Conservation (phyloP, 176 grass and related monocot genomes). For the Juncus inflexus region DNA sequence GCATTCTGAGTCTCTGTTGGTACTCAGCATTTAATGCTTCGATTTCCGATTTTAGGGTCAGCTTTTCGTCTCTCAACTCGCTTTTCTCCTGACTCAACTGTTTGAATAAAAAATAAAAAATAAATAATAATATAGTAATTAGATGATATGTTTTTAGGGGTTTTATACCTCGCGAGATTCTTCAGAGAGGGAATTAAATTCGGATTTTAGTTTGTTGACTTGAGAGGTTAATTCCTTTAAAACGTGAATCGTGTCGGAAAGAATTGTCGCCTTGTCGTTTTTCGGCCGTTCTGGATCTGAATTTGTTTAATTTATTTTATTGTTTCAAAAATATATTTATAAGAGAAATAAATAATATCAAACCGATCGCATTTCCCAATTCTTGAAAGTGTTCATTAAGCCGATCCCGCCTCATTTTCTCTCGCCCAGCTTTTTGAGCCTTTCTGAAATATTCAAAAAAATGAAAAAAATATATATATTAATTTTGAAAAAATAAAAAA, state of each 20-base stretch:
- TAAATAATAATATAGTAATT: conserved; percentile 5
- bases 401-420: conserved; percentile 84
- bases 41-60: conserved; percentile 68
- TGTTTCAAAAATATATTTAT: not conserved
- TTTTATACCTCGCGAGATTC: conserved; percentile 74
- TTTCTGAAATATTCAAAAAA: conserved; percentile 29
- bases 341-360: conserved; percentile 5
- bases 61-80: conserved; percentile 85
- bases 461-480: not conserved
- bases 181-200: conserved; percentile 68
- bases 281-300: conserved; percentile 76
- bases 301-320: not conserved
- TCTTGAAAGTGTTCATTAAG: conserved; percentile 78
- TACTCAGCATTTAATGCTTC: conserved; percentile 65
- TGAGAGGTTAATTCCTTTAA: conserved; percentile 74
- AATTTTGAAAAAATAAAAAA: not conserved
- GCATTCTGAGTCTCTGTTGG: conserved; percentile 54
- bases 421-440: conserved; percentile 87
- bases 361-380: conserved; percentile 80
- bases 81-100: conserved; percentile 82
- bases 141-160: not conserved
- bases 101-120: conserved; percentile 25
- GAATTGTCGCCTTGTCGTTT: conserved; percentile 81
- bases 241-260: conserved; percentile 69
- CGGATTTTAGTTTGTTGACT: conserved; percentile 74